Evolutionary conservation across 2,329 filamentous ascomycete species (phyloP).

Genomic region (Orbilia ellipsospora): DNA sequence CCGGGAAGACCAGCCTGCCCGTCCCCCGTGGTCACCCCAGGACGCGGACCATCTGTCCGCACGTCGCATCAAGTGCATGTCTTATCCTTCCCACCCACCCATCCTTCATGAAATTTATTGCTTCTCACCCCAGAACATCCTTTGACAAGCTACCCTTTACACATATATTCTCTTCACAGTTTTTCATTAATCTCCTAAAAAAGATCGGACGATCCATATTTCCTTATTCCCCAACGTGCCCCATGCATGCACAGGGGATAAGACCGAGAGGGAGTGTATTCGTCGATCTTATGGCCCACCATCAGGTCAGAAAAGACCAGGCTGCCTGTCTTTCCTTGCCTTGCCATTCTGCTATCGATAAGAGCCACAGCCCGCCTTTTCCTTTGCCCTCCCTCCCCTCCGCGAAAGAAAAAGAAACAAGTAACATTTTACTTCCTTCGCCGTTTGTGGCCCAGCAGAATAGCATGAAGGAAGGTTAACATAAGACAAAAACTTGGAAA

Average conservation of each 20-base stretch:
- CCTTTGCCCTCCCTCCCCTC: background rate
- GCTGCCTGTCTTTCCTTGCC: constrained; percentile 4
- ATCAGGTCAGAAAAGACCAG: constrained; percentile 6
- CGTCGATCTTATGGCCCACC: constrained; percentile 45
- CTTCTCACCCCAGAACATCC: constrained; percentile 17
- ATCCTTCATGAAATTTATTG: background rate
- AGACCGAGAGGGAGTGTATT: constrained; percentile 31
- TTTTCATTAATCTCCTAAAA: constrained; percentile 45
- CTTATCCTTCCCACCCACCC: constrained; percentile 23
- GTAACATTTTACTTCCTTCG: background rate
- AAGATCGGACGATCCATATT: constrained; percentile 56
- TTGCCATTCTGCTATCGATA: constrained; percentile 27
- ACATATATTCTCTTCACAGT: constrained; percentile 5
- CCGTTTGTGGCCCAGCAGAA: background rate
- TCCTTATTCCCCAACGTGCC: constrained; percentile 43
- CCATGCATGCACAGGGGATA: constrained; percentile 39
- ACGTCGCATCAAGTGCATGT: constrained; percentile 8
- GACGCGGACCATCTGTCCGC: constrained; percentile 1
- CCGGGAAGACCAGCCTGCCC: background rate
- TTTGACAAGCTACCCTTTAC: background rate
- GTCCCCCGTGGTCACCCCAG: background rate
- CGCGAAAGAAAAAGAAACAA: constrained; percentile 11
- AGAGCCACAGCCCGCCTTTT: background rate
- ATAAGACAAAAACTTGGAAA: constrained; percentile 3
- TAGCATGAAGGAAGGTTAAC: background rate